Base-by-base conservation (phyloP, 208 protist genomes). In the Crithidia expoeki region DNA sequence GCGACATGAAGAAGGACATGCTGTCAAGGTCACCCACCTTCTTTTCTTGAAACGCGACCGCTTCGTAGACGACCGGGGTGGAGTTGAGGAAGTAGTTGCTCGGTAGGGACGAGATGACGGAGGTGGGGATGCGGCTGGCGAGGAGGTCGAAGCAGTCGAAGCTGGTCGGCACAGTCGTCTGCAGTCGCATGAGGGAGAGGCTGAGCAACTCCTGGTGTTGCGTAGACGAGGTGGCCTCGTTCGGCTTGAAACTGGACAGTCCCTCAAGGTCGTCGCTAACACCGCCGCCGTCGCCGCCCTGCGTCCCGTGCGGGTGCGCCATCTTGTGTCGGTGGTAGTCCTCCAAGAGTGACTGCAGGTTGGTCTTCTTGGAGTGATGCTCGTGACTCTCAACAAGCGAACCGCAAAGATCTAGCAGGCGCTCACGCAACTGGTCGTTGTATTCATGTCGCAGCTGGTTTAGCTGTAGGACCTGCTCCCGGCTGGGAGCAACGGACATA, bases 81-180 rank as follows among this genome's bases (percentile, higher is more conserved):
- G 68, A 34, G 50, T 50, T 36, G 9, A 72, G 34, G 7, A 81
- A 74, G 71, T 83, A 85, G 19, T 76, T 58, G 49, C 38, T 46
- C 2, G 69, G 56, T 12, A 80, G 42, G 7, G 65, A 64, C 23
- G 76, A 68, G 36, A 84, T 42, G 58, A 85, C n/a, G 21, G 64
- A 36, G 27, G 47, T 58, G n/a, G 71, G 58, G 23, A 88, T 67
- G 58, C 70, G 62, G 11, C 40, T 61, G 25, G 79, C 78, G 57
- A 88, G 44, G 55, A 83, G 73, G 17, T 66, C 38, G 57, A 76
- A 76, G 74, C 82, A 87, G 68, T 81, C 77, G 42, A 81, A 84
- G 73, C 82, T 87, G 49, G 52, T 76, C 17, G 66, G 49, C 10
- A 73, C 72, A 0, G 68, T 72, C 9, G 60, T 69, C 63, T 72